Conservation (phyloP, 768 basidiomycete genomes). For the Brasilioporus rufonigricans region DNA sequence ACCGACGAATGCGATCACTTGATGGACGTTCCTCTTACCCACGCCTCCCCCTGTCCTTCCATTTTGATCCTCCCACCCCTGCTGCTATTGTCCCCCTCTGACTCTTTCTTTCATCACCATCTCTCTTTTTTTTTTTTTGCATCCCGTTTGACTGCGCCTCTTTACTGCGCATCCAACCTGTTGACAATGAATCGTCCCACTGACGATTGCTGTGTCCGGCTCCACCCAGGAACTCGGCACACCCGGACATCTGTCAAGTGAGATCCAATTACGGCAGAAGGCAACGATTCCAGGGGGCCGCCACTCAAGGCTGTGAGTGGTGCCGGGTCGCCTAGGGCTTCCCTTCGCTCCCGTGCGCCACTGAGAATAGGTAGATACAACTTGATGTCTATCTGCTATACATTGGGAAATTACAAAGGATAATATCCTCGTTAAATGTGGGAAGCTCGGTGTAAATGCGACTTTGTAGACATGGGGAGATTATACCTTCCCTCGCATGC, state of each 20-base stretch:
- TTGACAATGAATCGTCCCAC: not conserved
- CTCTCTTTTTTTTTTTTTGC: not conserved
- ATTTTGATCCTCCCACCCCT: not conserved
- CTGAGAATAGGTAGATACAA: not conserved
- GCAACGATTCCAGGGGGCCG: not conserved
- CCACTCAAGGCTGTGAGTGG: conserved; percentile 14
- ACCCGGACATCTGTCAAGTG: not conserved
- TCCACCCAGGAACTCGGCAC: conserved; percentile 5
- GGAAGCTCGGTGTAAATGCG: not conserved
- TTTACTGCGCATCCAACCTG: conserved; percentile 10
- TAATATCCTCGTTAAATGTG: not conserved
- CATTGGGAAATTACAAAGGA: conserved; percentile 5
- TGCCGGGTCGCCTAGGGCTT: not conserved
- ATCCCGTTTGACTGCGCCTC: not conserved
- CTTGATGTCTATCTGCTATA: not conserved
- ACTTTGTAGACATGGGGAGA: not conserved
- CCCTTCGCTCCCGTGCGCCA: not conserved
- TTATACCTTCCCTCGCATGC: not conserved
- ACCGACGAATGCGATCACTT: not conserved
- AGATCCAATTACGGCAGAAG: conserved; percentile 14
- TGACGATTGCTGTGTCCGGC: conserved; percentile 14
- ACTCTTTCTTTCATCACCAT: no score
- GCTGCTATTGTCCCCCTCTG: not conserved
- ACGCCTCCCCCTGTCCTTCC: not conserved
- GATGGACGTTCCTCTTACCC: not conserved